Evolutionary conservation across 495 filamentous ascomycete species (phyloP), one percentile per base, ranked within the genome.

Genomic region (Tuber indicum): DNA sequence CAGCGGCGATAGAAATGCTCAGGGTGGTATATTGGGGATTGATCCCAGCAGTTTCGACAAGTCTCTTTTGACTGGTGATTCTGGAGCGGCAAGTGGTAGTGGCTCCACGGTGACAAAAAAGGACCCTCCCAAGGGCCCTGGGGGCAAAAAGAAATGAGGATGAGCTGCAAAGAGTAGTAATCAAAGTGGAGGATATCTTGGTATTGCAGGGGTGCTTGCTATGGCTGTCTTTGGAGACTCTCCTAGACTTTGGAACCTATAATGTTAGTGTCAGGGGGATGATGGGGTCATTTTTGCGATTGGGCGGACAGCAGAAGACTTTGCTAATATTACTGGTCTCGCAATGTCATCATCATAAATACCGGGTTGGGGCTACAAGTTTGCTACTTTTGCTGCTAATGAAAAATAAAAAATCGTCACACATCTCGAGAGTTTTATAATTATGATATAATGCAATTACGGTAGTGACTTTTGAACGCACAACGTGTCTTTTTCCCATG

Each of bases 21-120:
- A 96, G 79, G 95, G 95, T 36, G 96, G 96, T 2, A 97, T 99
- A 74, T 86, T 99, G 69, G 96, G 96, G 14, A 93, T 99, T 78
- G 95, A 98, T 84, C 92, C 94, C 3, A 89, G 89, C 76, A 96
- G 92, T 84, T 97, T 92, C 86, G 96, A 97, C 83, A 93, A 91
- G 85, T 88, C 86, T 36, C 84, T 91, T 75, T 44, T 80, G 21
- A 49, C 23, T 23, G 47, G 71, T 80, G 39, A 70, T 58, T 14
- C 66, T 74, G 7, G 75, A 74, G 32, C n/a, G 10, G 46, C 74
- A 66, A 71, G 46, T 23, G 71, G 71, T 17, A 49, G 26, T 42
- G 74, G 52, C 2, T 74, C 26, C 19, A 72, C 32, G 7, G 72
- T 45, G 36, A 76, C 79, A 72, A 80, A 80, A 46, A 80, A 76